Evolutionary conservation across 257 asterid genomes (phyloP).

Genomic region (Solanum phureja): DNA sequence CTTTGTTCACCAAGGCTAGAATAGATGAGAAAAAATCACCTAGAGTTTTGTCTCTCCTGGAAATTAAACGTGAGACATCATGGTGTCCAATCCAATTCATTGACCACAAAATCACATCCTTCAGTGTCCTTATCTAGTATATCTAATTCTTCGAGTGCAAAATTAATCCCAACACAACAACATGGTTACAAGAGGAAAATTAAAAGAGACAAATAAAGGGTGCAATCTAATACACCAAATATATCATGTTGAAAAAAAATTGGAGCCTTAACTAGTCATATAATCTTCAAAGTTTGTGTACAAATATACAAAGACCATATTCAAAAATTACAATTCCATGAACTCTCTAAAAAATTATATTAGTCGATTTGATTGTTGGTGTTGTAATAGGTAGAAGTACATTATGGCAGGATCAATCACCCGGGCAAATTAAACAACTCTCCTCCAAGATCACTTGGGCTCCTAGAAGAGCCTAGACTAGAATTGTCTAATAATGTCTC

Average conservation of each 20-base stretch:
- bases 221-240: background rate
- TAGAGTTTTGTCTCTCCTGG: background rate
- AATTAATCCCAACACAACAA: background rate
- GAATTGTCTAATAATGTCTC: background rate
- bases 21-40: no score
- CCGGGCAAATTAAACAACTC: no score
- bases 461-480: no score
- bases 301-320: background rate
- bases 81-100: background rate
- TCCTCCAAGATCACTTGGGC: no score
- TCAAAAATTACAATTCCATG: background rate
- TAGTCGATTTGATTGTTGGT: no score
- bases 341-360: constrained; percentile 11
- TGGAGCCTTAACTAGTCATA: constrained; percentile 3
- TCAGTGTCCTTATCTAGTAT: background rate
- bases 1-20: background rate
- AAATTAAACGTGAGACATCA: no score
- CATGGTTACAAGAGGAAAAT: background rate
- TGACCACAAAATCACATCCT: background rate
- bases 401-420: no score
- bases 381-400: no score
- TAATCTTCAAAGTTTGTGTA: background rate
- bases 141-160: background rate
- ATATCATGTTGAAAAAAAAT: constrained; percentile 16
- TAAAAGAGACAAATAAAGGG: background rate